Evolutionary conservation across 2,329 filamentous ascomycete genomes (phyloP), one percentile per base, ranked within the genome.

Genomic region (Aureobasidium sp.): DNA sequence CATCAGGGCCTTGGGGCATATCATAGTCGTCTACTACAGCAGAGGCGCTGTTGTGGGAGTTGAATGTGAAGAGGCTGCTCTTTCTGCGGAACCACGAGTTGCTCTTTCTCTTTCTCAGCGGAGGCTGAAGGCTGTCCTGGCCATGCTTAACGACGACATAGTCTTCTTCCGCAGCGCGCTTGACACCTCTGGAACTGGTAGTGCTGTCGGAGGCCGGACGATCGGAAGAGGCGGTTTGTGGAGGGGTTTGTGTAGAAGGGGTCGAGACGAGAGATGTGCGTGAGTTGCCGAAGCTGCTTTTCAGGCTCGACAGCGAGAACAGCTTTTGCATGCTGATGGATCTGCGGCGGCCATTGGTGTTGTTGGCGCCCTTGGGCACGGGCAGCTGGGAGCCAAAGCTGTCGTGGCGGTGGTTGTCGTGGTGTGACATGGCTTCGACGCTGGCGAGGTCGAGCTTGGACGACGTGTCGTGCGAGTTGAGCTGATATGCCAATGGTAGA

Each of bases 61-160:
- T 48, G 39, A 66, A 64, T 62, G 61, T 62, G 65, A 71, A 72
- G 62, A 73, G 66, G 40, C 68, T 66, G 62, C 70, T 73, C 65
- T 70, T 71, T 48, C 72, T 69, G 64, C 66, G 69, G 68, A 74
- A 74, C 72, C 72, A 73, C 62, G 68, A 69, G 27, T 62, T 65
- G 22, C 68, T 69, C 47, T 70, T 69, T 62, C 67, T 67, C 62
- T 68, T 67, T 40, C 68, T 65, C 37, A 71, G 42, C 14, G 33
- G 62, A 33, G 50, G 52, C 48, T 42, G 64, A 47, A 35, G 56
- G 60, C 7, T 60, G 61, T 56, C n/a, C 27, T 45, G 29, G 50
- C 56, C 53, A 60, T 22, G 61, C 64, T 60, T 33, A 64, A 63
- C 45, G 64, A 57, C 15, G 59, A 59, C 39, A 52, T 42, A 37